phyloP scores from a whole-genome alignment of 257 asterid species.

The Solanum chaucha region DNA sequence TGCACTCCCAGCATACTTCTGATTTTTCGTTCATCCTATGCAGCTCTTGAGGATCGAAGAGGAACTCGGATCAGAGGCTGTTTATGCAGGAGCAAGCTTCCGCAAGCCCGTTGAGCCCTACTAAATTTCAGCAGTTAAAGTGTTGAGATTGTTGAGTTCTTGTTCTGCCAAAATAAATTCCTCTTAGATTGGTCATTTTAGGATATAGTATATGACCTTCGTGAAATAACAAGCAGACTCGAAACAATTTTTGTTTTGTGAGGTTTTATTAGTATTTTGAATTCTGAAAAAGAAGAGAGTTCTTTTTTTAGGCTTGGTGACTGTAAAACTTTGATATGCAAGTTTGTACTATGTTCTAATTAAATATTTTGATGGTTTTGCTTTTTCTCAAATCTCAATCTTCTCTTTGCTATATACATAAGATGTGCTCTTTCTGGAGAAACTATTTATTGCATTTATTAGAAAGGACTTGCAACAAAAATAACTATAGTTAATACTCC shows the following conservation, averaged over 20 bases:
- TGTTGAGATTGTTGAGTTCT: not conserved
- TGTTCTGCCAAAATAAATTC: constrained; percentile 5
- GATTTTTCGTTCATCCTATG: not conserved
- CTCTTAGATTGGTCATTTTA: constrained; percentile 12
- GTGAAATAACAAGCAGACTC: not conserved
- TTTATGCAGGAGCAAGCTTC: constrained; percentile 87
- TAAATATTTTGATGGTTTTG: not conserved
- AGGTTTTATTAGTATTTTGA: not conserved
- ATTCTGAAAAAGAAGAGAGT: not conserved
- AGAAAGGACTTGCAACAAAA: not conserved
- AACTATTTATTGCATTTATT: not conserved
- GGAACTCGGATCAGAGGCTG: constrained; percentile 86
- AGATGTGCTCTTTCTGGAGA: not conserved
- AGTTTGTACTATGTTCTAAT: not conserved
- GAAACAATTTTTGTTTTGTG: not conserved
- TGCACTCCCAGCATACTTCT: not conserved
- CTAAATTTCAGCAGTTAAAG: constrained; percentile 9
- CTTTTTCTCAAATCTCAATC: not conserved
- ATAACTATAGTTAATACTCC: too few species aligned
- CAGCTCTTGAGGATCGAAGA: constrained; percentile 93
- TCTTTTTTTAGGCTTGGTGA: not conserved
- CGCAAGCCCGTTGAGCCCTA: constrained; percentile 86
- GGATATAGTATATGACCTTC: not conserved
- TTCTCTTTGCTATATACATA: not conserved
- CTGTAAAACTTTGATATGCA: not conserved